Evolutionary conservation across 2,329 filamentous ascomycete species (phyloP).

Genomic region (Verticillium alfalfae): DNA sequence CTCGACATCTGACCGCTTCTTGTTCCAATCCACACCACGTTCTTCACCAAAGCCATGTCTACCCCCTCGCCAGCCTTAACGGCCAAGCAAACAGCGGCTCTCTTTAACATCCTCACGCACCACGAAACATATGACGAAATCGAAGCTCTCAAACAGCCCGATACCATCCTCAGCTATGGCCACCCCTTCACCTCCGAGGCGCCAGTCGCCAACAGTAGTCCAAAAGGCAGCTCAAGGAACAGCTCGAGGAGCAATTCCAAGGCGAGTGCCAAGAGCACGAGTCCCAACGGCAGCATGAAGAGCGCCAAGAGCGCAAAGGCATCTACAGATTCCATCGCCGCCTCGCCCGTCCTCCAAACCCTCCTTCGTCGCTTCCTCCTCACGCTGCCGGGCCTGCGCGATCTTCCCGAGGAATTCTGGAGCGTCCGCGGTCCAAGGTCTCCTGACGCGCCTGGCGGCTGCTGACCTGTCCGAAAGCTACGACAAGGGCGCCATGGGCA

Average conservation of each 20-base stretch:
- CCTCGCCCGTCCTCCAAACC: conserved; percentile 62
- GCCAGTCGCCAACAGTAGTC: not conserved
- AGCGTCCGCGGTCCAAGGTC: conserved; percentile 50
- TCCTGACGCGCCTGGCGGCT: conserved; percentile 57
- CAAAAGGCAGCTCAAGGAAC: not conserved
- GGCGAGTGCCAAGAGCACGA: conserved; percentile 5
- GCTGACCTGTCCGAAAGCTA: conserved; percentile 76
- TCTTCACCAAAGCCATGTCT: not conserved
- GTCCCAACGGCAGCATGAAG: conserved; percentile 8
- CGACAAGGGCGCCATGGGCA: conserved; percentile 70
- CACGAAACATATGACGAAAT: conserved; percentile 62
- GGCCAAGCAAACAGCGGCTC: conserved; percentile 40
- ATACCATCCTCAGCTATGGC: conserved; percentile 62
- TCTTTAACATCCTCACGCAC: conserved; percentile 57
- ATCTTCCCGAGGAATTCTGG: conserved; percentile 62
- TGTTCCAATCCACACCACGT: not conserved
- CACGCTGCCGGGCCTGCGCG: conserved; percentile 59
- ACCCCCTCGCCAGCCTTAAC: conserved; percentile 14
- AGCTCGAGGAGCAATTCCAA: conserved; percentile 1
- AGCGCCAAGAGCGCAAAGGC: conserved; percentile 12
- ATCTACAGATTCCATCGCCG: conserved; percentile 28
- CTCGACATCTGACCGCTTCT: too few relatives aligned
- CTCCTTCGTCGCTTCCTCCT: conserved; percentile 62
- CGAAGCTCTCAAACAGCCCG: conserved; percentile 61
- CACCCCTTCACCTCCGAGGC: conserved; percentile 53